Conservation (phyloP, 2,329 filamentous ascomycete species). For the Ophiostoma pallidulum region DNA sequence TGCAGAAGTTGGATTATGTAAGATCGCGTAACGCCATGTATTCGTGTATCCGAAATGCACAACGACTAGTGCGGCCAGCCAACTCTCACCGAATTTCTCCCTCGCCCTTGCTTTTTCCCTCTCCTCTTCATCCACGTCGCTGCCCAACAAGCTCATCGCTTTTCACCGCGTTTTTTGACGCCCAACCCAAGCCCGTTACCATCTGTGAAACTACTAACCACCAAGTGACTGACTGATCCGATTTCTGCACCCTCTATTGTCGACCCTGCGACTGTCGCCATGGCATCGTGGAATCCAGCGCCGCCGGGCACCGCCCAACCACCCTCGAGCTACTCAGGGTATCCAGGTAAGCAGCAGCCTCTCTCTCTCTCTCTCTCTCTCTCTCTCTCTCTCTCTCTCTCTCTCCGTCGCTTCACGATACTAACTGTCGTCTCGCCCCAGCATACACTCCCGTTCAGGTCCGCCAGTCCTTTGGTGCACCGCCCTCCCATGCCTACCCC, state of each 20-base stretch:
- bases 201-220: constrained; percentile 20
- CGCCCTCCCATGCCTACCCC: constrained; percentile 19
- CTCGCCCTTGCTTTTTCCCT: not conserved
- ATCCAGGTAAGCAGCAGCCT: constrained; percentile 11
- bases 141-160: not conserved
- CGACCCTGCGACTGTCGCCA: constrained; percentile 3
- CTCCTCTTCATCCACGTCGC: not conserved
- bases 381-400: not conserved
- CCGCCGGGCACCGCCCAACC: constrained; percentile 21
- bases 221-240: constrained; percentile 5
- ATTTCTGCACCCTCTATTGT: not conserved
- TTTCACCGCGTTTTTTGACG: not conserved
- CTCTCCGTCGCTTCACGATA: not conserved
- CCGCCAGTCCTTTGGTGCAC: constrained; percentile 27
- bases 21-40: not conserved
- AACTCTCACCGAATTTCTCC: not conserved
- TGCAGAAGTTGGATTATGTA: constrained; percentile 8
- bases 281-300: constrained; percentile 15
- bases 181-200: not conserved
- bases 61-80: not conserved
- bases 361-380: not conserved
- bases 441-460: constrained; percentile 37
- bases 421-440: constrained; percentile 21
- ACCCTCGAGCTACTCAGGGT: constrained; percentile 12
- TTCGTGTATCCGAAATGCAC: not conserved